These are phyloP conservation scores for grape (Vitis vinifera) DNA, from an alignment of 164 flowering plant genomes.

Conservation along the genomic window DNA sequence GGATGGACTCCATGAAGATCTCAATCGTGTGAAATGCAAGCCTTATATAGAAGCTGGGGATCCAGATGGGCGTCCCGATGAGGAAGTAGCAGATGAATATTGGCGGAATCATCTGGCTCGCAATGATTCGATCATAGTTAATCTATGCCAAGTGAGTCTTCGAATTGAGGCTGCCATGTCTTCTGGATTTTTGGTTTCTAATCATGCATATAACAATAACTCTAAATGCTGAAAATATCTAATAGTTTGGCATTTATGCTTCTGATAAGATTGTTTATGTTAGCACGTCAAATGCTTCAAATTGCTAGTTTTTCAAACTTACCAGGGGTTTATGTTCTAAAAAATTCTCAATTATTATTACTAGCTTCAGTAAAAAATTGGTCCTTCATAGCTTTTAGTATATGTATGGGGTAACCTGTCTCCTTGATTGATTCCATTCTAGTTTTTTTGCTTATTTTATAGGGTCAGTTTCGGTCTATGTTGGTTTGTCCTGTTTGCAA, in stretches of 20 bases:
- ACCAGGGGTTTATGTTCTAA: no score
- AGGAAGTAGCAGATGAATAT: conserved; percentile 65
- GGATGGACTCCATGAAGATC: conserved; percentile 81
- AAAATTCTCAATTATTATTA: not conserved
- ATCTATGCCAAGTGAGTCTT: conserved; percentile 62
- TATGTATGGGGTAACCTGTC: no score
- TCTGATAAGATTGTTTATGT: no score
- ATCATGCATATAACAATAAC: no score
- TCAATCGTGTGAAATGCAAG: conserved; percentile 66
- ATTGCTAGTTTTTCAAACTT: no score
- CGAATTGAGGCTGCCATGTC: not conserved
- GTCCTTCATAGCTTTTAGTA: no score
- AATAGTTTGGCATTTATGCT: no score
- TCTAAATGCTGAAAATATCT: no score
- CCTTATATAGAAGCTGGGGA: conserved; percentile 67
- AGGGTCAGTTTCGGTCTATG: conserved; percentile 79
- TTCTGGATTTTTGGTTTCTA: not conserved
- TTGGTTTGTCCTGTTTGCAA: conserved; percentile 66
- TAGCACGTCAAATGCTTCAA: no score
- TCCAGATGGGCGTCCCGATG: conserved; percentile 53
- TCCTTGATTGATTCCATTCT: not conserved
- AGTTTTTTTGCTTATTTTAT: conserved; percentile 7
- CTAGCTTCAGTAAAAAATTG: not conserved
- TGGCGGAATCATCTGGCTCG: conserved; percentile 68
- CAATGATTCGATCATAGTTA: conserved; percentile 69